A percentile compares a stretch with the other conserved stretches of the same genome.
Conservation (phyloP, 2,329 filamentous ascomycete species). For the Tolypocladium capitatum region DNA sequence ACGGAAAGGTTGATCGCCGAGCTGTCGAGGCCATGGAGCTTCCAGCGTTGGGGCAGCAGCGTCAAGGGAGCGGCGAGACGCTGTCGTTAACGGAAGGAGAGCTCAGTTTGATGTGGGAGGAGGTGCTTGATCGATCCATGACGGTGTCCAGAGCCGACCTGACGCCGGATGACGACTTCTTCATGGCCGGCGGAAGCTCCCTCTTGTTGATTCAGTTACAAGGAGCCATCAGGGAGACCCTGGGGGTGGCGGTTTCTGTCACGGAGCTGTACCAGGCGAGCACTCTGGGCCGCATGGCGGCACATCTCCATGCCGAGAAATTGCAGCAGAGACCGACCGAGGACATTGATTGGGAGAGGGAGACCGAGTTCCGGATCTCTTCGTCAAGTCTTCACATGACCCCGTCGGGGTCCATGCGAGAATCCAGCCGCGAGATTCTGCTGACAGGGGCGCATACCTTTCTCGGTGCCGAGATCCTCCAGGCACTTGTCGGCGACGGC, state of each 20-base stretch:
- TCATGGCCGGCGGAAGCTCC: constrained; percentile 28
- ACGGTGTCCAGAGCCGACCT: constrained; percentile 2
- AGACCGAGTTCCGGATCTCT: constrained; percentile 12
- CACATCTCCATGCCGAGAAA: constrained; percentile 10
- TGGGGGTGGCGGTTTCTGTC: constrained; percentile 18
- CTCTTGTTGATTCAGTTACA: constrained; percentile 23
- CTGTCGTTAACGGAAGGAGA: background rate
- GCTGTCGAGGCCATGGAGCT: background rate
- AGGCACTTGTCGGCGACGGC: constrained; percentile 16
- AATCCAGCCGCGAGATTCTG: background rate
- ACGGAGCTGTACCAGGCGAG: constrained; percentile 23
- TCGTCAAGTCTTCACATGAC: background rate
- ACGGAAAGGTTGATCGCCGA: constrained; percentile 1
- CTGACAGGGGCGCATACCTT: constrained; percentile 17
- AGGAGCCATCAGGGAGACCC: constrained; percentile 13
- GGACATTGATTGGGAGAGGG: constrained; percentile 3
- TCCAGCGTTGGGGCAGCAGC: background rate
- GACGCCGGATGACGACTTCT: constrained; percentile 23
- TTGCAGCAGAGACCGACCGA: background rate
- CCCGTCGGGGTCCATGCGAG: background rate
- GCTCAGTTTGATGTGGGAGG: constrained; percentile 6
- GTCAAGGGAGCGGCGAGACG: background rate
- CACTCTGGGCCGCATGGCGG: constrained; percentile 26
- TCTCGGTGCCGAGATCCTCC: constrained; percentile 25
- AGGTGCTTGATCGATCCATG: constrained; percentile 3